Conservation (phyloP, 768 basidiomycete species). For the Cyclocybe cylindracea region DNA sequence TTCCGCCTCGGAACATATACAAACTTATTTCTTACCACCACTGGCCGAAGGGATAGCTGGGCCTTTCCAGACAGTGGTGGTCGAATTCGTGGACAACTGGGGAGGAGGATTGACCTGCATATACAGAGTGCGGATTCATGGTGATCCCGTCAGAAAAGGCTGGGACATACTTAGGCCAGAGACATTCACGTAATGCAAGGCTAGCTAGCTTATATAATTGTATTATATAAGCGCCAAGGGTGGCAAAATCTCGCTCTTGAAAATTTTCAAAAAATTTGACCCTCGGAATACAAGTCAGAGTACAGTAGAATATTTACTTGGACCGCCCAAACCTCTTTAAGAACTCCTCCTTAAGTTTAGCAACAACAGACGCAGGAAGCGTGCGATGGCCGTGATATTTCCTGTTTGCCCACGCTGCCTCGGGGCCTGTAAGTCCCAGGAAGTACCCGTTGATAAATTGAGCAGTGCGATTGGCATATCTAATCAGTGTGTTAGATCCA, state of each 20-base stretch:
- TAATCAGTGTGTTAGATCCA: slow-evolving; percentile 1
- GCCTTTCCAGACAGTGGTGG: neutral
- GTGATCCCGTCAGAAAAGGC: no score
- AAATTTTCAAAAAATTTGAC: no score
- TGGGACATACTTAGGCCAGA: no score
- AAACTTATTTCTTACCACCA: no score
- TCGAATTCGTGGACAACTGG: slow-evolving; percentile 8
- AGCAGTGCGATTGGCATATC: slow-evolving; percentile 22
- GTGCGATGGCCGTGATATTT: slow-evolving; percentile 30
- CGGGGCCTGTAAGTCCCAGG: slow-evolving; percentile 24
- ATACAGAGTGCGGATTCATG: slow-evolving; percentile 6
- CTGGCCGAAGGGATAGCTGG: no score
- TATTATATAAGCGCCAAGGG: no score
- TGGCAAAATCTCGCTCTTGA: no score
- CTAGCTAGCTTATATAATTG: slow-evolving; percentile 13
- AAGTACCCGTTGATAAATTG: slow-evolving; percentile 25
- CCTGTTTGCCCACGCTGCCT: slow-evolving; percentile 29
- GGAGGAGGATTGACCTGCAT: slow-evolving; percentile 5
- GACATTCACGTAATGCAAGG: no score
- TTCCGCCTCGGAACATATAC: no score
- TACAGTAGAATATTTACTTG: no score
- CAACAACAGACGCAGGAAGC: slow-evolving; percentile 19
- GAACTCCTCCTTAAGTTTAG: slow-evolving; percentile 5
- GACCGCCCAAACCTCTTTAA: no score
- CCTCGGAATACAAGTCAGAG: no score